Evolutionary conservation across 768 basidiomycete genomes (phyloP).

Genomic region (Xerocomellus dryophilus): DNA sequence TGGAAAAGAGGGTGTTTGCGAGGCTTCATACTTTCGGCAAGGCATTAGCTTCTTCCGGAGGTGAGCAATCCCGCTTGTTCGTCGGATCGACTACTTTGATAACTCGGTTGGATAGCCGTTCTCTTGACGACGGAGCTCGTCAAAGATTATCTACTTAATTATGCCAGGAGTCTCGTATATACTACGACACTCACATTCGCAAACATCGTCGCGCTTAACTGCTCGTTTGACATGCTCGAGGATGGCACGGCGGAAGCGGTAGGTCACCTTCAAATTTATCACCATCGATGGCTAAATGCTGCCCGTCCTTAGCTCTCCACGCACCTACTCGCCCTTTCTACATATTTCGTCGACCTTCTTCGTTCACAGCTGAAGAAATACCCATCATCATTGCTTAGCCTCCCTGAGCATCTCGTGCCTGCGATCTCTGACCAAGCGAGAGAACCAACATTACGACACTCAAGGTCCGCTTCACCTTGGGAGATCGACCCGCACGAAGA

Average conservation of each 20-base stretch:
- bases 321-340: slow-evolving; percentile 22
- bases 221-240: slow-evolving; percentile 76
- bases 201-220: slow-evolving; percentile 71
- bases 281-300: slow-evolving; percentile 28
- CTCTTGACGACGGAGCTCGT: slow-evolving; percentile 69
- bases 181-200: slow-evolving; percentile 81
- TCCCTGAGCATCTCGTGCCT: slow-evolving; percentile 23
- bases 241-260: slow-evolving; percentile 61
- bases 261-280: neutral
- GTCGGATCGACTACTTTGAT: neutral
- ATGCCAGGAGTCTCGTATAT: slow-evolving; percentile 87
- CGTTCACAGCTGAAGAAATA: slow-evolving; percentile 29
- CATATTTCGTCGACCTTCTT: slow-evolving; percentile 35
- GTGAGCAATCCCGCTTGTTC: slow-evolving; percentile 42
- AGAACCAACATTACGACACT: neutral
- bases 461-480: neutral
- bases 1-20: slow-evolving; percentile 70
- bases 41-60: slow-evolving; percentile 80
- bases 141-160: slow-evolving; percentile 85
- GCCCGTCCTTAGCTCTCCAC: slow-evolving; percentile 24
- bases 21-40: slow-evolving; percentile 93
- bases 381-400: slow-evolving; percentile 25
- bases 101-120: slow-evolving; percentile 50
- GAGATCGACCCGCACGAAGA: slow-evolving; percentile 1
- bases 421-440: neutral